Base-by-base conservation (phyloP, 2,329 filamentous ascomycete genomes). In the Colletotrichum sansevieriae region DNA sequence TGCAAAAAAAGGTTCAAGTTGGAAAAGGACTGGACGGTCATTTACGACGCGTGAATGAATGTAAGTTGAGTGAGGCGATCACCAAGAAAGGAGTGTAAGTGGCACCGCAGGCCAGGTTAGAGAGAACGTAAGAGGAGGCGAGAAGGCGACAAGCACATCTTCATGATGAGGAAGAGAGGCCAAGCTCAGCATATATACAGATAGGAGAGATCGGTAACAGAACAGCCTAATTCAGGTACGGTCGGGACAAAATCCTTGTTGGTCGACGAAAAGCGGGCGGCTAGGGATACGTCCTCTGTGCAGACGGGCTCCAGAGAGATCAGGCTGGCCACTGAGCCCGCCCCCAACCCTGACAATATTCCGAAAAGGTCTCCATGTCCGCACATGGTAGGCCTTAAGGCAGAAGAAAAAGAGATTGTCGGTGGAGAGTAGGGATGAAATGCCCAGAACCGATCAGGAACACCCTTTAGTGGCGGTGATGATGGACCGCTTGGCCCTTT, bases 51-150 rank as follows among this genome's bases (percentile, higher is more conserved):
- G 29, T 44, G 22, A 62, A 63, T 39, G 49, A 54, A 55, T 41
- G 33, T 55, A 55, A 55, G 13, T 13, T 18, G 43, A 46, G 56
- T 49, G 41, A 59, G n/a, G 46, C 18, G 11, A 54, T 59, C 61
- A 68, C 65, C 65, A 68, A 54, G 46, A 68, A 68, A 65, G 18
- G 61, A 68, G 43, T n/a, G 54, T 29, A 68, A 65, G 33, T 41
- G 65, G 65, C 65, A 20, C 47, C 22, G 54, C 54, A 46, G 61
- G 65, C 65, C 65, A 39, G 43, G 54, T 59, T 29, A 65, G 39
- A 20, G 35, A 54, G 37, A 20, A 33, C 33, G 62, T 43, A 54
- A 54, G 22, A 22, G 54, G 56, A 33, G 47, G 46, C 56, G 54
- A 52, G 54, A 44, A 54, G 37, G 29, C 29, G 13, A 46, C 25